phyloP scores from a whole-genome alignment of 352 stramenopile genomes.

The Globisporangium perplexum region DNA sequence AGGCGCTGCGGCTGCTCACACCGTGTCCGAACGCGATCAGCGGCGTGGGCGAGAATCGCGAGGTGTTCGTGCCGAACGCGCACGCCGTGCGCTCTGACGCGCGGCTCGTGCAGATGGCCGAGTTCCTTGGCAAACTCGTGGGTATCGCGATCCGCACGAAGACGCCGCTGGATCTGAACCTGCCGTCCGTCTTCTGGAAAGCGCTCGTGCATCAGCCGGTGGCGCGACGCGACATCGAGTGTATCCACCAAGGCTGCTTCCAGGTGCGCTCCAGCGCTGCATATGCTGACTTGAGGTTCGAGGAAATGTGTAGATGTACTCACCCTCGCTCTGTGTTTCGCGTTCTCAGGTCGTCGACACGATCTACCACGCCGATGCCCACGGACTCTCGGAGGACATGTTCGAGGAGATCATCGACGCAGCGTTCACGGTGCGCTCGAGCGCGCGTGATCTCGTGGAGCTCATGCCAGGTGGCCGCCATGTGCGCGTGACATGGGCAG shows the following conservation, averaged over 20 bases:
- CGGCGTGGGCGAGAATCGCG: conserved; percentile 83
- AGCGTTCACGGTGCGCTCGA: conserved; percentile 86
- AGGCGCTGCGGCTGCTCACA: conserved; percentile 76
- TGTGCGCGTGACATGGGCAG: conserved; percentile 88
- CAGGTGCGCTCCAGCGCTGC: conserved; percentile 19
- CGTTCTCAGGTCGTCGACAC: conserved; percentile 74
- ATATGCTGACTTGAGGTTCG: too few relatives aligned
- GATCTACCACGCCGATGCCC: conserved; percentile 72
- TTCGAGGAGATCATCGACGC: conserved; percentile 91
- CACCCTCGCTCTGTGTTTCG: not conserved
- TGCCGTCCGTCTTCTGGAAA: conserved; percentile 92
- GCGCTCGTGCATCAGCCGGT: conserved; percentile 82
- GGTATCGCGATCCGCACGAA: conserved; percentile 92
- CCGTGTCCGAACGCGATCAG: conserved; percentile 87
- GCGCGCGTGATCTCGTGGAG: conserved; percentile 70
- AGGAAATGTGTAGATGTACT: not conserved
- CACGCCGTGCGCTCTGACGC: conserved; percentile 36
- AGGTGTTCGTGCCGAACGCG: conserved; percentile 79
- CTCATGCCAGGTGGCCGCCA: conserved; percentile 72
- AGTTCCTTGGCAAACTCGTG: conserved; percentile 94
- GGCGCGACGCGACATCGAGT: conserved; percentile 72
- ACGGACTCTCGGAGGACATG: conserved; percentile 78
- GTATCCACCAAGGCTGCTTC: conserved; percentile 80
- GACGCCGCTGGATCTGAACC: conserved; percentile 89
- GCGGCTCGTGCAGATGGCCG: conserved; percentile 81